Conservation (phyloP, 2,329 filamentous ascomycete species). For the Talaromyces albobiverticillius region DNA sequence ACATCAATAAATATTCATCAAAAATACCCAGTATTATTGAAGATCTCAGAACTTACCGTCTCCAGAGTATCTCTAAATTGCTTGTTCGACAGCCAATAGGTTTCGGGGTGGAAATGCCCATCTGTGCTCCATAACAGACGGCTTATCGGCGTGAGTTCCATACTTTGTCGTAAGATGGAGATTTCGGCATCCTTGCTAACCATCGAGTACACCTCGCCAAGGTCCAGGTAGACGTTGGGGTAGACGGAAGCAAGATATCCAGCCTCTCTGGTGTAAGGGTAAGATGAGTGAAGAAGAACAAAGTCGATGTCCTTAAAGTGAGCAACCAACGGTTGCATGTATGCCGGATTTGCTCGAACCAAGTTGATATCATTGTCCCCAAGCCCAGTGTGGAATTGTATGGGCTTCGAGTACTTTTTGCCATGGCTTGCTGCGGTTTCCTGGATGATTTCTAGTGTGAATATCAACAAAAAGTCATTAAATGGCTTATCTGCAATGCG, state of each 20-base stretch:
- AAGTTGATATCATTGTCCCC: constrained; percentile 77
- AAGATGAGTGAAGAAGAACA: constrained; percentile 75
- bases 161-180: constrained; percentile 64
- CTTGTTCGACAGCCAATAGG: constrained; percentile 67
- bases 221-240: constrained; percentile 75
- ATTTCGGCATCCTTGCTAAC: constrained; percentile 75
- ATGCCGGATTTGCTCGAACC: constrained; percentile 67
- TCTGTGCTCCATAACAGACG: constrained; percentile 81
- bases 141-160: constrained; percentile 71
- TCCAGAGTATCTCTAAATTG: constrained; percentile 71
- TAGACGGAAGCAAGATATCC: constrained; percentile 77
- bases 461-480: constrained; percentile 68
- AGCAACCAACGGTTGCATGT: constrained; percentile 70
- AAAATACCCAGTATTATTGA: not conserved
- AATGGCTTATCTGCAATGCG: constrained; percentile 60
- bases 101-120: constrained; percentile 76
- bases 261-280: constrained; percentile 75
- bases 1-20: too few species aligned
- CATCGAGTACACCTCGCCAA: constrained; percentile 79
- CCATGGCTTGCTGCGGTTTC: constrained; percentile 28
- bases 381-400: constrained; percentile 81
- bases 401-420: constrained; percentile 59
- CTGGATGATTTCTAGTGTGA: constrained; percentile 58
- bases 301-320: constrained; percentile 68
- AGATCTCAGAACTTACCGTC: constrained; percentile 46